Percentiles rank a stretch among this genome's conserved stretches.
These are phyloP conservation scores for Kluyveromyces sp. DNA, from an alignment of 1,139 yeast genomes.

Conservation along the genomic window DNA sequence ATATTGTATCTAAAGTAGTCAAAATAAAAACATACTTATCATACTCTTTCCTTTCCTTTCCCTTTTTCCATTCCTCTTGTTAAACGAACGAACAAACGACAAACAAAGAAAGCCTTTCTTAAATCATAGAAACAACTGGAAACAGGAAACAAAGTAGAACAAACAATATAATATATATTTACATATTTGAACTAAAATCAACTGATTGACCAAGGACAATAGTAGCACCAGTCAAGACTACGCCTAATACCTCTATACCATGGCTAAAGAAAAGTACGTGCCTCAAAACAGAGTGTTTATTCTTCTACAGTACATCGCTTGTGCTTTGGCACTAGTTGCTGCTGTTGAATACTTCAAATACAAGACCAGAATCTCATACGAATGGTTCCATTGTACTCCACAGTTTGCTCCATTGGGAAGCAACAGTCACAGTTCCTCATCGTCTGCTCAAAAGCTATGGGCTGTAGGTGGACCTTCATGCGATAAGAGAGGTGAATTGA, in stretches of 20 bases:
- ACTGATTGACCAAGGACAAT: not conserved
- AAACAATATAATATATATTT: too few relatives aligned
- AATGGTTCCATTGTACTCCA: conserved; percentile 38
- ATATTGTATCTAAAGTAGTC: too few relatives aligned
- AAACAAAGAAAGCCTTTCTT: too few relatives aligned
- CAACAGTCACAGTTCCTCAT: too few relatives aligned
- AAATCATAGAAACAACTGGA: too few relatives aligned
- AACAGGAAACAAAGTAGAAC: too few relatives aligned
- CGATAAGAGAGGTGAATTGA: conserved; percentile 36
- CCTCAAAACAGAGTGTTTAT: conserved; percentile 5
- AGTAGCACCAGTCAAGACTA: not conserved
- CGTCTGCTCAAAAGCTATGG: conserved; percentile 23
- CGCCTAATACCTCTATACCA: too few relatives aligned
- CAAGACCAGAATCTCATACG: conserved; percentile 33
- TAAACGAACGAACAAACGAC: too few relatives aligned
- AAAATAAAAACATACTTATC: too few relatives aligned
- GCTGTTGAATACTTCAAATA: conserved; percentile 37
- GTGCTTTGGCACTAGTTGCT: conserved; percentile 29
- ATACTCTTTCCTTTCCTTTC: too few relatives aligned
- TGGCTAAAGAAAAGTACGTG: not conserved
- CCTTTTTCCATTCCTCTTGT: too few relatives aligned
- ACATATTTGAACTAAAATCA: too few relatives aligned
- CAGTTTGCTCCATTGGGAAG: conserved; percentile 3
- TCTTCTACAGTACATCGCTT: conserved; percentile 25
- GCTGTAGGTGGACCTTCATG: conserved; percentile 37